Conservation (phyloP, 2,329 filamentous ascomycete species). For the Helotiales sp. region DNA sequence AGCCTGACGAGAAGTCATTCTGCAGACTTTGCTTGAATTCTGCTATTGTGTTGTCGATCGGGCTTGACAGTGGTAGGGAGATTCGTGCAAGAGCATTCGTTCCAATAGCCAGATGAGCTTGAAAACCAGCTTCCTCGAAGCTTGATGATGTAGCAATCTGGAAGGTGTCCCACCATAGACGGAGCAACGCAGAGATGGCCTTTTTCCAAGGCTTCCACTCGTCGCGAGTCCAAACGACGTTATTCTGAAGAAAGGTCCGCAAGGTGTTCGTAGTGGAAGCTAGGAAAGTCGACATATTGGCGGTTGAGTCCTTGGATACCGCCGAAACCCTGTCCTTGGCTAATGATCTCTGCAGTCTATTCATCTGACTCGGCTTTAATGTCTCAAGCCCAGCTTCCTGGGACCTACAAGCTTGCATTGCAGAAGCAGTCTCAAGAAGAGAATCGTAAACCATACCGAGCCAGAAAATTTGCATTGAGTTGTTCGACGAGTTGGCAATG, state of each 20-base stretch:
- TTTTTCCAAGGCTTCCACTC: constrained; percentile 39
- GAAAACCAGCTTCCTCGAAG: constrained; percentile 65
- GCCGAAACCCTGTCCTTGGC: constrained; percentile 54
- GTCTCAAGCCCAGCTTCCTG: constrained; percentile 46
- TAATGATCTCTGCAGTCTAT: constrained; percentile 60
- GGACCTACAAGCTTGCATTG: constrained; percentile 43
- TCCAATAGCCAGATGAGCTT: constrained; percentile 56
- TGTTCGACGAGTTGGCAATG: constrained; percentile 41
- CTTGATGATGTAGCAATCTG: constrained; percentile 42
- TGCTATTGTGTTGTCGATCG: neutral
- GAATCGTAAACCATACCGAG: constrained; percentile 53
- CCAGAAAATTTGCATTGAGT: constrained; percentile 43
- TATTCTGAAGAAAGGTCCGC: constrained; percentile 43
- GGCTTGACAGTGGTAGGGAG: neutral
- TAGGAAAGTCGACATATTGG: constrained; percentile 53
- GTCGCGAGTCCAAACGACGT: constrained; percentile 26
- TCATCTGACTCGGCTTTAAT: constrained; percentile 51
- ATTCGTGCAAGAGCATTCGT: constrained; percentile 22
- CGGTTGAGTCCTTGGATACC: constrained; percentile 62
- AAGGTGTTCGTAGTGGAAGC: constrained; percentile 43
- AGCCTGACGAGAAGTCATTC: constrained; percentile 65
- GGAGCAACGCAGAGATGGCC: constrained; percentile 44
- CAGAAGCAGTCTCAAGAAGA: constrained; percentile 44
- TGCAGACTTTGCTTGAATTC: constrained; percentile 43
- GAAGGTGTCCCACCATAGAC: constrained; percentile 57